These are phyloP conservation scores for Apiospora malaysiana DNA, from an alignment of 2,329 filamentous ascomycete genomes.

Conservation along the genomic window DNA sequence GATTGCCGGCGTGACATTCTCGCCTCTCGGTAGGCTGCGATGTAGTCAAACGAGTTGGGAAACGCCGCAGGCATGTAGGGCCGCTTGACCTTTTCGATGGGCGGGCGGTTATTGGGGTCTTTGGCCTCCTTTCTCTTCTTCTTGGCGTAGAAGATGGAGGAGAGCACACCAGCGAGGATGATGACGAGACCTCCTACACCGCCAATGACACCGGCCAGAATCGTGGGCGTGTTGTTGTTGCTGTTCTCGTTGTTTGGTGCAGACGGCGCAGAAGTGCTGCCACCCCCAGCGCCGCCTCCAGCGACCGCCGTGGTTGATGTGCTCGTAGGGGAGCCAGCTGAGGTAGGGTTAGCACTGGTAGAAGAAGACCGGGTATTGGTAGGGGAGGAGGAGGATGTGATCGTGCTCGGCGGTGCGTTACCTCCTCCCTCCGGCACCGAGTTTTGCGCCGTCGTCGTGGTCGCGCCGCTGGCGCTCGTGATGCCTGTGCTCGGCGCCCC, in stretches of 20 bases:
- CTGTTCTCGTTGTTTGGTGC: slow-evolving; percentile 19
- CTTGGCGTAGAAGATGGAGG: background rate
- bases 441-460: background rate
- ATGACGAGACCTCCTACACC: background rate
- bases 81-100: background rate
- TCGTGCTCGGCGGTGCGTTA: slow-evolving; percentile 3
- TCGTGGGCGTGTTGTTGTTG: slow-evolving; percentile 20
- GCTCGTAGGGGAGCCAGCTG: background rate
- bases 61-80: background rate
- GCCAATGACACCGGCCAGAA: background rate
- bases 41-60: slow-evolving; percentile 5
- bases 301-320: background rate
- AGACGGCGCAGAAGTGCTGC: background rate
- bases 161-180: background rate
- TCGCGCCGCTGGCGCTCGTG: background rate
- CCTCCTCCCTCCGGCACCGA: background rate
- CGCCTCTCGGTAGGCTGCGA: background rate
- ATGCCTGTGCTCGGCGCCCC: background rate
- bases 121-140: slow-evolving; percentile 7
- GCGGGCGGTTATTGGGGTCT: background rate
- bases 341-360: slow-evolving; percentile 6
- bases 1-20: background rate
- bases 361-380: background rate
- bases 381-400: background rate
- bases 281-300: background rate